phyloP scores from a whole-genome alignment of 768 basidiomycete species.

The Trametes coccinea region DNA sequence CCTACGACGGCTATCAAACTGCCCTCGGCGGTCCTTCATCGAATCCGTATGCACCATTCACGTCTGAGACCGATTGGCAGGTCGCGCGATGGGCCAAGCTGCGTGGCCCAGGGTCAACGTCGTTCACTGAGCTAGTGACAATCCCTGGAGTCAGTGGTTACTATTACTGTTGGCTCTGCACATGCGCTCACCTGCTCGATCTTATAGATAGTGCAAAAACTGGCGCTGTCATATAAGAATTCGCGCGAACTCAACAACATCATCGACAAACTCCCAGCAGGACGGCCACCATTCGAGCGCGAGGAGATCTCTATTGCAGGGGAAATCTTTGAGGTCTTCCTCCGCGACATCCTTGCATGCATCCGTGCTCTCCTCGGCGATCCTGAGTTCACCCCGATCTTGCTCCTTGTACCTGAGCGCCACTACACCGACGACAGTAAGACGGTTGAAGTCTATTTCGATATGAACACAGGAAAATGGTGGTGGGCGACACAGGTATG shows the following conservation, averaged over 20 bases:
- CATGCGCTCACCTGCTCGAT: neutral
- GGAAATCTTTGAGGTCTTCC: conserved; percentile 36
- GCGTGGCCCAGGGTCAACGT: conserved; percentile 37
- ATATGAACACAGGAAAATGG: conserved; percentile 52
- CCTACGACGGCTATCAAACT: too few species aligned
- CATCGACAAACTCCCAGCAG: conserved; percentile 35
- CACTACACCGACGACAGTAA: conserved; percentile 37
- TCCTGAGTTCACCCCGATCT: conserved; percentile 33
- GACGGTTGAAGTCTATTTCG: conserved; percentile 34
- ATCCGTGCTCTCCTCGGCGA: conserved; percentile 38
- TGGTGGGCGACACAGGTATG: conserved; percentile 52
- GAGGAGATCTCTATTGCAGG: conserved; percentile 32
- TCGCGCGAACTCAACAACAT: conserved; percentile 36
- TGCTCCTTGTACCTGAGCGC: conserved; percentile 38
- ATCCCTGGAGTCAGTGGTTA: conserved; percentile 40
- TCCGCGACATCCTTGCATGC: conserved; percentile 39
- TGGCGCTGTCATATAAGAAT: conserved; percentile 38
- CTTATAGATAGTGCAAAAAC: conserved; percentile 21
- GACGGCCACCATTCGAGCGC: conserved; percentile 29
- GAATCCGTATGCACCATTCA: conserved; percentile 35
- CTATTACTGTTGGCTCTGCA: neutral
- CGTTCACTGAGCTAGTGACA: conserved; percentile 38
- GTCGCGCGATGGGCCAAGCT: conserved; percentile 43
- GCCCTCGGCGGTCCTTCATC: too few species aligned
- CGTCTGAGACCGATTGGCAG: conserved; percentile 40